Evolutionary conservation across 2,329 filamentous ascomycete species (phyloP), one percentile per base, ranked within the genome.

Genomic region (Curvularia sp.): DNA sequence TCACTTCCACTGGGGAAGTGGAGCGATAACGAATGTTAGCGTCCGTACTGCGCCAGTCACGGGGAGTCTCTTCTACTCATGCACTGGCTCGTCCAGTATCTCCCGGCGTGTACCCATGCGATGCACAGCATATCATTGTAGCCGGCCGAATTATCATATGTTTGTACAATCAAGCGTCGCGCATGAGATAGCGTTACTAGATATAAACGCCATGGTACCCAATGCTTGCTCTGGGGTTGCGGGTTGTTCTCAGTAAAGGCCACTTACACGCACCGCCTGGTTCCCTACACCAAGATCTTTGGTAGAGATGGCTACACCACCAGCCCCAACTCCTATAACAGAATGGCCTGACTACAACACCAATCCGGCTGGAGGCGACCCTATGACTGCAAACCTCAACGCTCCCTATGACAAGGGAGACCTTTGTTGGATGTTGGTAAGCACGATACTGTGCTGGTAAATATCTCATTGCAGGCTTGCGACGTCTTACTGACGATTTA

Each of bases 401-500:
- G 77, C 78, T 1, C 75, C 74, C 0, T 81, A 81, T 43, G 78
- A 82, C 57, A 82, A 81, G 71, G 80, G 80, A 10, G 79, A 82
- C 21, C 58, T 82, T 4, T 80, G 77, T 27, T 82, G 80, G 80
- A 48, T 82, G 50, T 61, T 81, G 41, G 52, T 64, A 13, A 68
- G 68, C 53, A 61, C 70, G 7, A 59, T 68, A 42, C 56, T 75
- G n/a, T 75, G 72, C 55, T 75, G 72, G 72, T 70, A 63, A 32
- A 64, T 38, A 1, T 19, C 1, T 25, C 19, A n/a, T 8, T 12
- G 5, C 45, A 48, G 28, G 19, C 12, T 3, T 5, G 8, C 5
- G 27, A 25, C 21, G 9, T 25, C 12, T 9, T 8, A 34, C 28
- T 48, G 30, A 48, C 10, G 3, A 32, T 32, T 5, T 1, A 32